phyloP scores from a whole-genome alignment of 139 green algal genomes.

The Nannochloris sp. region DNA sequence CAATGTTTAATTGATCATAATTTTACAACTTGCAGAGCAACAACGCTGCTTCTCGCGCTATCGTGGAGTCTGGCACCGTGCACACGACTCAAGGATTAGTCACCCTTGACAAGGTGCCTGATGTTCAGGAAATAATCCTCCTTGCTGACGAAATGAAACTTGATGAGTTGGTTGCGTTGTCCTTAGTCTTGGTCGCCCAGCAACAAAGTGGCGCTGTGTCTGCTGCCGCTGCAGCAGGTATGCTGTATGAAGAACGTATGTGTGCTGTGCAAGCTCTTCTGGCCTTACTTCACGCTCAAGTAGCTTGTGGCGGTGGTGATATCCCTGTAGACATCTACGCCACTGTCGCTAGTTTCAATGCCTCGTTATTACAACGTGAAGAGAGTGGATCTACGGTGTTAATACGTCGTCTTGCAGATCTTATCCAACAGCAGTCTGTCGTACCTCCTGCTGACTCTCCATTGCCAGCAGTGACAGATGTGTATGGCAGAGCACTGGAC shows the following conservation, averaged over 20 bases:
- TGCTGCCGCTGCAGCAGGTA: slow-evolving; percentile 42
- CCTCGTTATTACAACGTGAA: slow-evolving; percentile 27
- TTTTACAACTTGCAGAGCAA: slow-evolving; percentile 25
- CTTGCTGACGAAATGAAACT: slow-evolving; percentile 56
- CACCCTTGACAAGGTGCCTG: slow-evolving; percentile 53
- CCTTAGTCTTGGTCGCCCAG: slow-evolving; percentile 44
- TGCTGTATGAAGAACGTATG: slow-evolving; percentile 53
- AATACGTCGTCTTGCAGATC: slow-evolving; percentile 31
- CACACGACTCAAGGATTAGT: slow-evolving; percentile 35
- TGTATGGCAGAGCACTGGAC: slow-evolving; percentile 25
- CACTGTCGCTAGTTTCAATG: slow-evolving; percentile 28
- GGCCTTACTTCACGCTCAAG: slow-evolving; percentile 42
- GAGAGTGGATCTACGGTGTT: slow-evolving; percentile 20
- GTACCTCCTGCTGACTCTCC: not conserved
- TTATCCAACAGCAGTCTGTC: slow-evolving; percentile 30
- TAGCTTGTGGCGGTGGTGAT: not conserved
- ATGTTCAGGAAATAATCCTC: slow-evolving; percentile 47
- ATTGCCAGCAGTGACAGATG: slow-evolving; percentile 19
- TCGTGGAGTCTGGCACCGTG: slow-evolving; percentile 39
- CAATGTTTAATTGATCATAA: not conserved
- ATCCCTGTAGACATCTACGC: not conserved
- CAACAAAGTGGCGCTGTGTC: slow-evolving; percentile 37
- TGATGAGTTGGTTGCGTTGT: slow-evolving; percentile 54
- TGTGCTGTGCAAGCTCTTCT: slow-evolving; percentile 30
- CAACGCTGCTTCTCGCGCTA: slow-evolving; percentile 35